phyloP scores from a whole-genome alignment of 257 asterid species.

The Fraxinus quadrangulata region DNA sequence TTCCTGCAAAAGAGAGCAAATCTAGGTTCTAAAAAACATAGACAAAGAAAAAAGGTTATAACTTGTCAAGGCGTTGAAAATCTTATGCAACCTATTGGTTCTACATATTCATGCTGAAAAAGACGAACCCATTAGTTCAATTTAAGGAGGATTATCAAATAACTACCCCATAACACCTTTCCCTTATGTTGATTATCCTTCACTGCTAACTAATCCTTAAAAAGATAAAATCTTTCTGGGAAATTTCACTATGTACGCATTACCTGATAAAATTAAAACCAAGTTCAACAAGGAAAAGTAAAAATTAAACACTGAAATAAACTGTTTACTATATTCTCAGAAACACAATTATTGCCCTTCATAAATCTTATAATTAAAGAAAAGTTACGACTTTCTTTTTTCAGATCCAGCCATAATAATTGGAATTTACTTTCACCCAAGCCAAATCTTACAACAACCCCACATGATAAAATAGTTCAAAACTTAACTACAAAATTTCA shows the following conservation, averaged over 20 bases:
- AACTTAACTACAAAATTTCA: constrained; percentile 13
- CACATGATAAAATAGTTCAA: constrained; percentile 25
- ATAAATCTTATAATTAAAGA: neutral
- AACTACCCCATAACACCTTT: neutral
- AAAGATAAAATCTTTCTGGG: neutral
- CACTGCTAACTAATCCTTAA: neutral
- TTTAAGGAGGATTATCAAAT: constrained; percentile 15
- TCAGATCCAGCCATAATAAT: neutral
- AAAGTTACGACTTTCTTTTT: neutral
- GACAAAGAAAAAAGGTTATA: neutral
- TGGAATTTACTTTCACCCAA: neutral
- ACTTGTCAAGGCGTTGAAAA: neutral
- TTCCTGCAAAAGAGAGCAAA: neutral
- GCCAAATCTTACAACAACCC: constrained; percentile 1
- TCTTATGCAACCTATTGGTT: constrained; percentile 2
- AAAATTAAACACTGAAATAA: neutral
- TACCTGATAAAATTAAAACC: neutral
- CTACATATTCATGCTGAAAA: neutral
- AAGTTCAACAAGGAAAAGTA: neutral
- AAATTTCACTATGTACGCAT: neutral
- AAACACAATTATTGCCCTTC: neutral
- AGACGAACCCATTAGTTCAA: neutral
- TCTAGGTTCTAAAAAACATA: neutral
- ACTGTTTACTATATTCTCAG: neutral
- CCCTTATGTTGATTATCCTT: neutral